Base-by-base conservation (phyloP, 352 stramenopile genomes). In the Phytophthora hibernalis region DNA sequence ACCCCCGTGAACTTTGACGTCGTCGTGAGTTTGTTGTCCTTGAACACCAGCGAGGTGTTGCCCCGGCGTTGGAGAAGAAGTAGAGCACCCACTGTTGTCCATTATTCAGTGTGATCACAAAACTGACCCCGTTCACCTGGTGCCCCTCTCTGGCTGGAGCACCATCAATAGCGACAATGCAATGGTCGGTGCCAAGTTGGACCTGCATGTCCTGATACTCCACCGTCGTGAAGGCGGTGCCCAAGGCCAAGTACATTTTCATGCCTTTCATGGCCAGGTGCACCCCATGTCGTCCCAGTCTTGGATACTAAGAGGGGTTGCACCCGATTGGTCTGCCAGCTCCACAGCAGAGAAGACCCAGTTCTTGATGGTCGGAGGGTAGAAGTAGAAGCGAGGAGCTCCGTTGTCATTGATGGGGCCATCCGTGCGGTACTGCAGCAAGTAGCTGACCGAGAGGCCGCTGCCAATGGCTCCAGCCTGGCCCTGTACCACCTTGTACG, bases 381-480 rank as follows among this genome's bases (percentile, higher is more conserved):
- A 93, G 45, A 87, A 95, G 72, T 93, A 93, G 71, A 87, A 95
- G n/a, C 80, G 85, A 52, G 90, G 81, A n/a, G 83, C 87, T 56
- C 74, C 85, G 56, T 95, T 93, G 48, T 92, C 87, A 53, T 95
- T 94, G 15, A 72, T 58, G 1, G 83, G 84, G 0, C 85, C 85
- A 38, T 92, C 80, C 20, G 72, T 61, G 20, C 85, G 78, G 72
- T 92, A 94, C 66, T 95, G 80, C 38, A 79, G 69, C 55, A 94
- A 76, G 51, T 95, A 93, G 35, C 77, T 88, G 54, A 83, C 71
- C 1, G 83, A 87, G 15, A 93, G 61, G 0, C 85, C 83, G 28
- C 77, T 75, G 15, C 72, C 73, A 40, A 82, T 74, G n/a, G 59
- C 38, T 18, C 65, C 77, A 5, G 68, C 49, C 44, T 80, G 57